These are phyloP conservation scores for Volvox carteri DNA, from an alignment of 163 green algal species.

Conservation along the genomic window DNA sequence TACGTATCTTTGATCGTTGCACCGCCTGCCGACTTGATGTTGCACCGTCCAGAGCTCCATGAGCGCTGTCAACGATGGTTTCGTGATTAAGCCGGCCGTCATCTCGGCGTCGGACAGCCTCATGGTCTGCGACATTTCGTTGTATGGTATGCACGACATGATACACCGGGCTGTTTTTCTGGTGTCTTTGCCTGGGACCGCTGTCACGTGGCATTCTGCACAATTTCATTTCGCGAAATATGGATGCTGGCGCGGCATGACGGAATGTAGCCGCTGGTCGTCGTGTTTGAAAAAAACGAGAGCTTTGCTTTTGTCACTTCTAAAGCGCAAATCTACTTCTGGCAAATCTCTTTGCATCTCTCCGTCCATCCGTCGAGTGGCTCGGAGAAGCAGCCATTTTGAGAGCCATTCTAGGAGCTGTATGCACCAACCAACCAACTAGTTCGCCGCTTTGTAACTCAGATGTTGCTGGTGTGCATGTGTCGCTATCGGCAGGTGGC, in stretches of 20 bases:
- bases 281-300: no score
- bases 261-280: no score
- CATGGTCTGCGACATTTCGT: slow-evolving; percentile 13
- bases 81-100: neutral
- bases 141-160: slow-evolving; percentile 7
- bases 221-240: neutral
- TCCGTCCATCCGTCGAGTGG: no score
- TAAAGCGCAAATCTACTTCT: no score
- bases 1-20: no score
- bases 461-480: no score
- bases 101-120: slow-evolving; percentile 7
- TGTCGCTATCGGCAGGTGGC: neutral
- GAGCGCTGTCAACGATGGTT: neutral
- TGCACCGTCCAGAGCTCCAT: neutral
- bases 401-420: no score
- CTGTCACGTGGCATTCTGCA: neutral
- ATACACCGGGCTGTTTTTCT: neutral
- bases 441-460: no score
- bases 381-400: no score
- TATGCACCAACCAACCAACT: neutral
- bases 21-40: neutral
- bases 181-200: neutral
- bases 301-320: no score
- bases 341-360: no score
- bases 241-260: neutral